These are phyloP conservation scores for Beauveria caledonica DNA, from an alignment of 2,329 filamentous ascomycete species.

Conservation along the genomic window DNA sequence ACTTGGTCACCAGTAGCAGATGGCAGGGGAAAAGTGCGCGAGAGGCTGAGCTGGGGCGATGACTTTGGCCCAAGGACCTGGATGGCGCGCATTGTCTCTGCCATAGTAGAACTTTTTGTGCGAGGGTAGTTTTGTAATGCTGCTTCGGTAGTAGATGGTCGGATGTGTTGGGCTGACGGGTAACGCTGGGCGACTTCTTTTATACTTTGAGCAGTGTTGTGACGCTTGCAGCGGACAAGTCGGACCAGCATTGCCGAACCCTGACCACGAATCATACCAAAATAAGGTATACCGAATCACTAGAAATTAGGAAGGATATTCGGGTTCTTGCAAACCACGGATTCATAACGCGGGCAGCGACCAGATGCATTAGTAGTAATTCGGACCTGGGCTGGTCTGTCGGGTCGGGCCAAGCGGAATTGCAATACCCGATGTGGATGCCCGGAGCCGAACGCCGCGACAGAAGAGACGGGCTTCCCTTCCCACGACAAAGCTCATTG, in stretches of 20 bases:
- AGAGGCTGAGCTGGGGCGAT: conserved; percentile 15
- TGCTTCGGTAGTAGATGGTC: neutral
- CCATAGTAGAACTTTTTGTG: neutral
- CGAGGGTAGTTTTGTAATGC: neutral
- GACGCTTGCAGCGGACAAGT: neutral
- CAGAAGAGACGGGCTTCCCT: neutral
- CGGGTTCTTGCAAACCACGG: too few relatives aligned
- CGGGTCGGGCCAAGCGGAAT: conserved; percentile 2
- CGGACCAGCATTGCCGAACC: neutral
- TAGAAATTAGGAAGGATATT: neutral
- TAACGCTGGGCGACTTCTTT: neutral
- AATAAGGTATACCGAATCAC: neutral
- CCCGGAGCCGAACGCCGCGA: neutral
- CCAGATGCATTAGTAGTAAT: neutral
- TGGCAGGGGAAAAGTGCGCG: conserved; percentile 15
- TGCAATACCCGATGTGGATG: conserved; percentile 1
- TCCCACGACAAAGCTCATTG: too few relatives aligned
- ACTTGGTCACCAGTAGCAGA: conserved; percentile 12
- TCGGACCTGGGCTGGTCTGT: neutral
- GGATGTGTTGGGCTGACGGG: neutral
- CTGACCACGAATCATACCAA: neutral
- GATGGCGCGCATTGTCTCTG: conserved; percentile 25
- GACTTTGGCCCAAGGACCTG: conserved; percentile 21
- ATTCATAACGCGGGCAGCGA: neutral
- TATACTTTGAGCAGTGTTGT: neutral